Conservation (phyloP, 108 stramenopile species). For the Fistulifera pelliculosa region DNA sequence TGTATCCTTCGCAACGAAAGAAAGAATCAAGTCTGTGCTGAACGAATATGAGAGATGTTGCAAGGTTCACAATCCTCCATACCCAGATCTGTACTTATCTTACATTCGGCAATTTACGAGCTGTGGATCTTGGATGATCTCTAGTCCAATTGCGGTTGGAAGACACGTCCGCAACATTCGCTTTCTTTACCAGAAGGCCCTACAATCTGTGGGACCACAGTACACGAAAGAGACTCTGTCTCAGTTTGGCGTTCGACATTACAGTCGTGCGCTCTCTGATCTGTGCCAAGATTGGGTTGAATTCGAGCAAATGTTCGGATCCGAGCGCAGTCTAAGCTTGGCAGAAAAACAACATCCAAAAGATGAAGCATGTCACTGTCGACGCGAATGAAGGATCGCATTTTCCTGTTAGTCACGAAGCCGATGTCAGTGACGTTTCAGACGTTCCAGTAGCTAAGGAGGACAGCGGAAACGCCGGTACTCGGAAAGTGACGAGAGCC, state of each 20-base stretch:
- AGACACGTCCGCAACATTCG: constrained; percentile 43
- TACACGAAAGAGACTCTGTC: constrained; percentile 6
- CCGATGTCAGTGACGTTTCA: too few relatives aligned
- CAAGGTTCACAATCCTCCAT: constrained; percentile 58
- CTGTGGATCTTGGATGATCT: constrained; percentile 8
- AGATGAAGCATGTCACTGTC: constrained; percentile 5
- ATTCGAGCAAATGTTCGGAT: constrained; percentile 67
- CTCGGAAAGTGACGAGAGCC: too few relatives aligned
- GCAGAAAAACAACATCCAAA: constrained; percentile 10
- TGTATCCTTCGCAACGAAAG: constrained; percentile 5
- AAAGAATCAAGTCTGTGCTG: constrained; percentile 28
- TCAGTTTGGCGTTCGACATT: constrained; percentile 26
- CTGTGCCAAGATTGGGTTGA: constrained; percentile 64
- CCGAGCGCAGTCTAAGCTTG: constrained; percentile 39
- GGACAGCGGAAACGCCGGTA: too few relatives aligned
- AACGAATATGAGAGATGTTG: constrained; percentile 37
- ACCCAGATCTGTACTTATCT: constrained; percentile 52
- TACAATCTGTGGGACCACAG: constrained; percentile 30
- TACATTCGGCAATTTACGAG: constrained; percentile 30
- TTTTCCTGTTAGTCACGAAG: too few relatives aligned
- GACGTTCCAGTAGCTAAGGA: too few relatives aligned
- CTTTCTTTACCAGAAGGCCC: constrained; percentile 53
- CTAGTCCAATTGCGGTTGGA: constrained; percentile 20
- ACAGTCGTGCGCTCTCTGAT: constrained; percentile 36
- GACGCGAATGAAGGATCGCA: neutral